phyloP scores from a whole-genome alignment of 108 stramenopile species.

The Pseudonitzschia multistriata region DNA sequence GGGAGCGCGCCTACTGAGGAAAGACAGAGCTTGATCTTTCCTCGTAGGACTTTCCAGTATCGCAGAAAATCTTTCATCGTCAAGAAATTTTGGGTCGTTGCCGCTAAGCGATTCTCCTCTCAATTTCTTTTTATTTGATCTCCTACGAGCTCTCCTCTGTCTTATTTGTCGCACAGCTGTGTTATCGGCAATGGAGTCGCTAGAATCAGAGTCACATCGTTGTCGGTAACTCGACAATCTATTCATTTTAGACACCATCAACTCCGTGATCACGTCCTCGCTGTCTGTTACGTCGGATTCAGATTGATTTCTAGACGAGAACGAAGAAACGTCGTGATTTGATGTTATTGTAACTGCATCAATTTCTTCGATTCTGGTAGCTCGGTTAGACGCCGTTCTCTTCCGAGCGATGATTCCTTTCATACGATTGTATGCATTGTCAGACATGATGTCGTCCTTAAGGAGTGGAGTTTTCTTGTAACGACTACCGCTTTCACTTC shows the following conservation, averaged over 20 bases:
- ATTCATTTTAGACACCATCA: not conserved
- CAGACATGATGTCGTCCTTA: not conserved
- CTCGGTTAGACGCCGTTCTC: not conserved
- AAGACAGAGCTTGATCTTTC: not conserved
- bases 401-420: conserved; percentile 13
- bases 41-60: not conserved
- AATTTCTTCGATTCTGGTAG: not conserved
- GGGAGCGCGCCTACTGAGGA: not conserved
- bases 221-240: not conserved
- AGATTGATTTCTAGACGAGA: not conserved
- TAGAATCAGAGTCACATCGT: conserved; percentile 1
- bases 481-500: not conserved
- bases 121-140: not conserved
- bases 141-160: not conserved
- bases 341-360: not conserved
- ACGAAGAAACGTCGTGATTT: not conserved
- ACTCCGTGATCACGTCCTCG: not conserved
- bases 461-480: not conserved
- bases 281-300: not conserved
- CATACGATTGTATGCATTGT: not conserved
- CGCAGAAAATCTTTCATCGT: not conserved
- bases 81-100: not conserved
- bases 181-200: not conserved
- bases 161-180: not conserved
- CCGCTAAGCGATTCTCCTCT: not conserved